Evolutionary conservation across 495 filamentous ascomycete genomes (phyloP).

Genomic region (Cercophora samala): DNA sequence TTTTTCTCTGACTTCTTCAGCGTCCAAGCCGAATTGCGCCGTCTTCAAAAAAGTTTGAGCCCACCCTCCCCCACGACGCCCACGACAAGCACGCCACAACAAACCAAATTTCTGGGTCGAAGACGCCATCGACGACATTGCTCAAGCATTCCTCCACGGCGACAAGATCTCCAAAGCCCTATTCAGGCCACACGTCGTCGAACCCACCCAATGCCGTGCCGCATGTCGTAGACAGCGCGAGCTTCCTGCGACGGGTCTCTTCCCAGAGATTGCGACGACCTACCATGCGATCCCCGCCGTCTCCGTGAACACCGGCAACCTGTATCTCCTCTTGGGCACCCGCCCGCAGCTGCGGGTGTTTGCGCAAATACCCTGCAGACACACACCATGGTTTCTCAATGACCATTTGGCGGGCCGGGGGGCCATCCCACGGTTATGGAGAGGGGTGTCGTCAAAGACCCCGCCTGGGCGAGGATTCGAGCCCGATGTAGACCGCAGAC

Average conservation of each 20-base stretch:
- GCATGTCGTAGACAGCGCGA: slow-evolving; percentile 20
- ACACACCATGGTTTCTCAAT: slow-evolving; percentile 46
- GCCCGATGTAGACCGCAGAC: not conserved
- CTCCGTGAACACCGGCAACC: slow-evolving; percentile 37
- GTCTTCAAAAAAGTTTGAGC: not conserved
- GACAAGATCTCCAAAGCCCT: not conserved
- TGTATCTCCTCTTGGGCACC: slow-evolving; percentile 39
- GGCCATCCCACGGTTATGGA: slow-evolving; percentile 38
- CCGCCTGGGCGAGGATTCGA: not conserved
- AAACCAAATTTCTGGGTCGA: not conserved
- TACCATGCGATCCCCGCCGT: slow-evolving; percentile 35
- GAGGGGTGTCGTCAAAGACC: not conserved
- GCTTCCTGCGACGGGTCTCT: slow-evolving; percentile 20
- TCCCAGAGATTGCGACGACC: slow-evolving; percentile 15
- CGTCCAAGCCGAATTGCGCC: not conserved
- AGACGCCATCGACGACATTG: not conserved
- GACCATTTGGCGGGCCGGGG: slow-evolving; percentile 50
- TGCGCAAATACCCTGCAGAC: slow-evolving; percentile 49
- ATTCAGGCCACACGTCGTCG: not conserved
- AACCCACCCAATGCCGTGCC: slow-evolving; percentile 18
- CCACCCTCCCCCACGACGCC: not conserved
- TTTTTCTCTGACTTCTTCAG: not conserved
- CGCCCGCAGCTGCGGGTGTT: slow-evolving; percentile 51
- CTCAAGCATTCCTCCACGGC: not conserved
- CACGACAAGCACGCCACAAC: not conserved